Base-by-base conservation (phyloP, 2,329 filamentous ascomycete genomes). In the Trichoderma koningiopsis region DNA sequence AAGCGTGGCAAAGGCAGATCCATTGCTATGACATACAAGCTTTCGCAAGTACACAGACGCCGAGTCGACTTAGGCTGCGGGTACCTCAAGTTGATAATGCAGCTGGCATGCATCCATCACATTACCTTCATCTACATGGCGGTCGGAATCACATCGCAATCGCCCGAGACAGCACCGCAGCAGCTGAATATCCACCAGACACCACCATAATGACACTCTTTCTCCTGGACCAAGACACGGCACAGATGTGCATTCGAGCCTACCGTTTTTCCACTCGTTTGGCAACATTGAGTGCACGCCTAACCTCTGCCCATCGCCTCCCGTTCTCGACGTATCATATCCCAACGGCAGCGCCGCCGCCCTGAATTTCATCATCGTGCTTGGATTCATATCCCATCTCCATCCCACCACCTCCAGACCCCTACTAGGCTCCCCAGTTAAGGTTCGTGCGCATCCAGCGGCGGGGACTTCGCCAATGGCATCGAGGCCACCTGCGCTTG, bases 121-220 rank as follows among this genome's bases (percentile, higher is more conserved):
- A 24, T 43, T 19, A 14, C 40, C 0, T 43, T 43, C 40, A 43
- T 19, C 37, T 43, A 19, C 37, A 43, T 43, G 37, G 37, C 7
- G 16, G 35, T 33, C 52, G 62, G 49, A 56, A 53, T 65, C 62
- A 65, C 62, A 53, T 65, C 62, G 57, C 62, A 65, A 43, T 43
- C 24, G 52, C 35, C 22, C 29, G 37, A 27, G 8, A 16, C 60
- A 4, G 27, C 62, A 65, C 62, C 35, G 52, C 62, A 43, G 33
- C 49, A 22, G 19, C 27, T 43, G 53, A 40, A 29, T 33, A 33
- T 43, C 29, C 60, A 53, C 14, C 31, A 22, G 8, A 37, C 43
- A 22, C 22, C 52, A 19, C 13, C 7, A 55, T 19, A 13, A 19
- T 19, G 22, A 16, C 4, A 27, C 49, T 19, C 14, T 7, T 40